These are phyloP conservation scores for Plantago ovata DNA, from an alignment of 257 asterid genomes.

Conservation along the genomic window DNA sequence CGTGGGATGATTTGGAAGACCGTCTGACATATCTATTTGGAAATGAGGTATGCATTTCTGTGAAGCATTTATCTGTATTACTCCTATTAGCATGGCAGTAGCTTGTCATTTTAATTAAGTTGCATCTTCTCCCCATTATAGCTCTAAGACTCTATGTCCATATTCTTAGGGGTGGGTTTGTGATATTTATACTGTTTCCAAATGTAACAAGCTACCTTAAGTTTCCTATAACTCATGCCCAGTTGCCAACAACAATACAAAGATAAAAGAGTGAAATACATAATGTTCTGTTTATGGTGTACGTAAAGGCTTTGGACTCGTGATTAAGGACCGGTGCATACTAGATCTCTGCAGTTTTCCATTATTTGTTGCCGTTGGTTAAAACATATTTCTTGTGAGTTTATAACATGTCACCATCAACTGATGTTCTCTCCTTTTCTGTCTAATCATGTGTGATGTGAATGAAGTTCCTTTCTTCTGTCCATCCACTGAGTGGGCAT, in stretches of 20 bases:
- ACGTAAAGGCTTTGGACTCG: background rate
- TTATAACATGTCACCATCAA: background rate
- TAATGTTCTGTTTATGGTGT: background rate
- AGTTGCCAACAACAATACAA: too few species aligned
- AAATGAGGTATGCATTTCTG: slow-evolving; percentile 55
- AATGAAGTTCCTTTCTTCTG: slow-evolving; percentile 66
- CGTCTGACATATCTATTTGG: slow-evolving; percentile 68
- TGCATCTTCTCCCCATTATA: slow-evolving; percentile 3
- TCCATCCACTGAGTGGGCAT: slow-evolving; percentile 85
- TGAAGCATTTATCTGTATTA: slow-evolving; percentile 8
- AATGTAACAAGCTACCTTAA: too few species aligned
- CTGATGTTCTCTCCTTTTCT: slow-evolving; percentile 10
- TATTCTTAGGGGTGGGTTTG: too few species aligned
- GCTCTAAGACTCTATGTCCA: background rate
- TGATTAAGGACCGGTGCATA: background rate
- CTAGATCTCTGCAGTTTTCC: background rate
- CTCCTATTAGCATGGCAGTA: slow-evolving; percentile 5
- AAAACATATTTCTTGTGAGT: slow-evolving; percentile 8
- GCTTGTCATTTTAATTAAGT: slow-evolving; percentile 2
- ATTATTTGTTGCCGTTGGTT: slow-evolving; percentile 6
- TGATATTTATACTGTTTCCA: too few species aligned
- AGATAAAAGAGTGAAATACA: background rate
- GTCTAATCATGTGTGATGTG: slow-evolving; percentile 23
- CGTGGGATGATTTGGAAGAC: slow-evolving; percentile 61
- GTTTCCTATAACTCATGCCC: too few species aligned